These are phyloP conservation scores for Colletotrichum sp. DNA, from an alignment of 2,329 filamentous ascomycete genomes.

Conservation along the genomic window DNA sequence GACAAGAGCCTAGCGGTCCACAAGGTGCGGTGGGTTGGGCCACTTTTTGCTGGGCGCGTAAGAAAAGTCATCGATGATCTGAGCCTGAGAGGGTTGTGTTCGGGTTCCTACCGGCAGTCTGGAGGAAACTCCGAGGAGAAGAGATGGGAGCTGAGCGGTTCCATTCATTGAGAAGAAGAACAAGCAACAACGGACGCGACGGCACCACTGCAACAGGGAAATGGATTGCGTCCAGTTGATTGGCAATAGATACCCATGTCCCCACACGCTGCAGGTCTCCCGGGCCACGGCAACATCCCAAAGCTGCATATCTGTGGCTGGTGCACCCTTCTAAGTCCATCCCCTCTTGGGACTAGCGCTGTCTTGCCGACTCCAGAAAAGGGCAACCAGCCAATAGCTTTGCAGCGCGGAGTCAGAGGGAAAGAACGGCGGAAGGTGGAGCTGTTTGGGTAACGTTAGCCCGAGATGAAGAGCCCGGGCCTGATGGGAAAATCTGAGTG, in stretches of 20 bases:
- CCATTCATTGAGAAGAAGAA: not conserved
- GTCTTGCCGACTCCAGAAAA: not conserved
- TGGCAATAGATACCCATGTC: constrained; percentile 11
- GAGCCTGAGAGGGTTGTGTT: not conserved
- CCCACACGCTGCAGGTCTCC: constrained; percentile 11
- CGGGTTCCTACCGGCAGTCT: not conserved
- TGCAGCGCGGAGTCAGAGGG: not conserved
- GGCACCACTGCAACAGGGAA: not conserved
- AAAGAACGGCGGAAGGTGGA: constrained; percentile 5
- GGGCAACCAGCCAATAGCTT: not conserved
- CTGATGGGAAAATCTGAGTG: not conserved
- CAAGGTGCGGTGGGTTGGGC: not conserved
- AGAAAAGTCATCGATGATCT: not conserved
- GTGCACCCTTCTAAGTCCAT: not conserved
- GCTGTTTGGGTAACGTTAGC: constrained; percentile 8
- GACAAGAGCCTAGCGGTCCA: not conserved
- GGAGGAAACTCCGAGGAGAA: not conserved
- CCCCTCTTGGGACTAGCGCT: not conserved
- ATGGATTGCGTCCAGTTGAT: constrained; percentile 15
- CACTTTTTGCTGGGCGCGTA: not conserved
- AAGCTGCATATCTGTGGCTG: constrained; percentile 15
- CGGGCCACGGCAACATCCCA: constrained; percentile 6
- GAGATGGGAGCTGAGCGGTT: not conserved
- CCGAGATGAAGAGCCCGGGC: constrained; percentile 3
- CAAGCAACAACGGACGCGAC: not conserved